Base-by-base conservation (phyloP, 1,284 basidiomycete genomes). In the Cutaneotrichosporon spelunceum region DNA sequence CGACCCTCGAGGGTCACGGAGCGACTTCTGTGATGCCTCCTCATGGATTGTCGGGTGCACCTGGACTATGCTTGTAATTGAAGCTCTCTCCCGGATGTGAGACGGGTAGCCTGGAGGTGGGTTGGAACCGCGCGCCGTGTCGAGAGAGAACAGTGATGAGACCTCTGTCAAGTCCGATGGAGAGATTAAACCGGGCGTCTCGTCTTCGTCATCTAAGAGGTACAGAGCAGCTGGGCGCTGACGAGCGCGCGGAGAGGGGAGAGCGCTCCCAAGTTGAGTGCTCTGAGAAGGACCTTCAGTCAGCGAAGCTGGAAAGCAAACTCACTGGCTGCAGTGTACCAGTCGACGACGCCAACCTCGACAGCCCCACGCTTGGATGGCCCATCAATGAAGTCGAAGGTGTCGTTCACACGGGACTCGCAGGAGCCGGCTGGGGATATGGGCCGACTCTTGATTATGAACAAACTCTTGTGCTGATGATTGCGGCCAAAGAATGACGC, bases 361-460 rank as follows among this genome's bases (percentile, higher is more conserved):
- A 33, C 55, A 9, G 44, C 44, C 8, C 21, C 48, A 2, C 44
- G 44, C 29, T 52, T 47, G 8, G 45, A 56, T 36, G 64, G 66
- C 34, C 59, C 62, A 21, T 55, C 44, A 24, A 66, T 56, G 48
- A 71, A 59, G 48, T 66, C 55, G 57, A 73, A 72, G 1, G 72
- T 73, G 59, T 77, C 71, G 11, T 73, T 69, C 1, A 54, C 53
- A 27, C 56, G 54, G 14, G 34, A 39, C 19, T 48, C 11, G 36
- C 23, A 30, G 19, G 24, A 1, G 33, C 10, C 21, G 34, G 54
- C 53, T 2, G 21, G 29, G 66, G 90, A 91, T 52, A 90, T 81
- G 0, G 85, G 88, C 53, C 88, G 23, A n/a, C 36, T 30, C 47
- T 44, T 34, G 16, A 50, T 50, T 19, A 19, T 14, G 7, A 50